Evolutionary conservation across 2,329 filamentous ascomycete genomes (phyloP).

Genomic region (Penicillium sp.): DNA sequence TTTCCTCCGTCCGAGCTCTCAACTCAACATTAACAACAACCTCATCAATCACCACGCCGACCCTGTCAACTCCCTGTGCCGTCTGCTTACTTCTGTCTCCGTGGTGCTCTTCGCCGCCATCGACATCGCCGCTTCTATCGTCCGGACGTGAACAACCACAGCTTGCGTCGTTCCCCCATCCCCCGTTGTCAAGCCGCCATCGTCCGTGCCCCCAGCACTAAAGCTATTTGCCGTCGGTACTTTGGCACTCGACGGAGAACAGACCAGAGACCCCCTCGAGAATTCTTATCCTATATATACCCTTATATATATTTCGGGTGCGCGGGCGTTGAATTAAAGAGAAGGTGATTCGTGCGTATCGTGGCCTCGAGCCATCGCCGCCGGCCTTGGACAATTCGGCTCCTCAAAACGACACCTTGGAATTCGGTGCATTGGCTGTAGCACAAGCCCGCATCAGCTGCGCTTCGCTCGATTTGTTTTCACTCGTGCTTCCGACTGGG

Average conservation of each 20-base stretch:
- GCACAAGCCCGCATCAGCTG: background rate
- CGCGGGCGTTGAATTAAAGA: background rate
- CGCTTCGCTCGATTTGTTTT: background rate
- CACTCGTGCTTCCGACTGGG: background rate
- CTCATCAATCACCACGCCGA: background rate
- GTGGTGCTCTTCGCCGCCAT: background rate
- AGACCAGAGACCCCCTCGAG: background rate
- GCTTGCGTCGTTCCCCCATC: background rate
- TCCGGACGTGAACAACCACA: background rate
- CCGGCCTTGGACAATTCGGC: background rate
- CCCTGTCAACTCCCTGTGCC: too few species aligned
- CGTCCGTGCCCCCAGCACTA: background rate
- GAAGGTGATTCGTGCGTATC: background rate
- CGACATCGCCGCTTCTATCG: background rate
- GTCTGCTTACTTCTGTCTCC: background rate
- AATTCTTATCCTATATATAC: background rate
- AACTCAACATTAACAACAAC: background rate
- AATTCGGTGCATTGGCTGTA: background rate
- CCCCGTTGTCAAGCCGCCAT: background rate
- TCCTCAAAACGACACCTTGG: constrained; percentile 1
- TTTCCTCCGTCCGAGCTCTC: constrained; percentile 7
- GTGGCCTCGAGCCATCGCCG: constrained; percentile 4
- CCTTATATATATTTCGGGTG: background rate
- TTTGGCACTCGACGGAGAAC: background rate
- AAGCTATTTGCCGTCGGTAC: background rate